Conservation (phyloP, 768 basidiomycete species). For the Candolleomyces efflorescens region DNA sequence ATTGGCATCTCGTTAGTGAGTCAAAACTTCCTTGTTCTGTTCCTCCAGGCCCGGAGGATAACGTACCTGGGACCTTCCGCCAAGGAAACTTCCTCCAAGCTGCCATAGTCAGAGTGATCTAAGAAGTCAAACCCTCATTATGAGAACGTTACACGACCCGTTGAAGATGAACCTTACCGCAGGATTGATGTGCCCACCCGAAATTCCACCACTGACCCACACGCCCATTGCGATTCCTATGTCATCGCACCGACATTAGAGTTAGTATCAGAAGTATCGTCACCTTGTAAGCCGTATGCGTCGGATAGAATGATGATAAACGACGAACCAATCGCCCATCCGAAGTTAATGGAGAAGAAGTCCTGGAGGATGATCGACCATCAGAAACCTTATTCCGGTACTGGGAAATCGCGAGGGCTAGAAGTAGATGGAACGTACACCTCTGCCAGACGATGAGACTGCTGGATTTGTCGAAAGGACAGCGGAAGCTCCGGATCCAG, state of each 20-base stretch:
- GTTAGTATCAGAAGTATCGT: too few species aligned
- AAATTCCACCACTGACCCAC: constrained; percentile 64
- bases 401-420: background rate
- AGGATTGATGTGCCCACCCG: constrained; percentile 75
- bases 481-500: constrained; percentile 54
- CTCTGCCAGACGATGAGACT: constrained; percentile 46
- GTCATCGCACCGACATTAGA: constrained; percentile 1
- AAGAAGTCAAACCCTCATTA: background rate
- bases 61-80: constrained; percentile 64
- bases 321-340: constrained; percentile 36
- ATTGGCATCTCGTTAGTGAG: constrained; percentile 4
- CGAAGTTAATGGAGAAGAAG: constrained; percentile 45
- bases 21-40: background rate
- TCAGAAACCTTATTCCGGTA: background rate
- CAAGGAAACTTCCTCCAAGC: constrained; percentile 72
- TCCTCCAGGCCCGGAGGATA: too few species aligned
- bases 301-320: too few species aligned
- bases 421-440: constrained; percentile 33
- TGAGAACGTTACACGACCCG: too few species aligned
- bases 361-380: constrained; percentile 22
- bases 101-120: constrained; percentile 71
- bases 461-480: constrained; percentile 40
- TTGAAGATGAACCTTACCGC: constrained; percentile 37
- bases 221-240: constrained; percentile 61
- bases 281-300: too few species aligned